phyloP scores from a whole-genome alignment of 140 eudicot species.

The Anethum foeniculum region DNA sequence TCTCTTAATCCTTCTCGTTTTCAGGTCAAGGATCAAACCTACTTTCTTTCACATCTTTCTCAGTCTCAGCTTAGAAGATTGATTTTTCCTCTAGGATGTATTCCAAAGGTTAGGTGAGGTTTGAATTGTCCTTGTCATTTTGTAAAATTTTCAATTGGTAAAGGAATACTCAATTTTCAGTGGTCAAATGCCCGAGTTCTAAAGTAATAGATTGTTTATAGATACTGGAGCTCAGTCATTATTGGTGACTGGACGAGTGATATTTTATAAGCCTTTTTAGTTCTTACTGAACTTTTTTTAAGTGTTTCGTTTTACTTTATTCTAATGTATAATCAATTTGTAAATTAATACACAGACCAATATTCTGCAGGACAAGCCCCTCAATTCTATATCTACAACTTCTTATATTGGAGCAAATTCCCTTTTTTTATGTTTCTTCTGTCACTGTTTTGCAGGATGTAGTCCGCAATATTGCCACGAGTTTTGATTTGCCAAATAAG shows the following conservation, averaged over 20 bases:
- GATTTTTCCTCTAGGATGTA: conserved; percentile 84
- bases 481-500: conserved; percentile 73
- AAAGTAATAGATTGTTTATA: background rate
- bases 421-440: background rate
- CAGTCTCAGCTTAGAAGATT: conserved; percentile 81
- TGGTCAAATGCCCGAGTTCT: background rate
- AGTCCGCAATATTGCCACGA: conserved; percentile 72
- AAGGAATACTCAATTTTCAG: background rate
- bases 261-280: background rate
- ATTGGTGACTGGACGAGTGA: background rate
- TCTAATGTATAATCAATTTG: background rate
- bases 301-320: background rate
- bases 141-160: background rate
- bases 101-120: conserved; percentile 56
- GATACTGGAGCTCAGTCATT: background rate
- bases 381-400: background rate
- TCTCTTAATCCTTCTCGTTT: background rate
- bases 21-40: conserved; percentile 95
- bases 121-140: background rate
- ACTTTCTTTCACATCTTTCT: conserved; percentile 90
- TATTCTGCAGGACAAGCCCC: background rate
- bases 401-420: background rate
- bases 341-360: background rate
- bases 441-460: conserved; percentile 52
- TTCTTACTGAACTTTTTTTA: background rate